A percentile compares a stretch with the other conserved stretches of the same genome.
phyloP scores from a whole-genome alignment of 192 early-diverging fungal genomes.

The Funneliformis geosporum region DNA sequence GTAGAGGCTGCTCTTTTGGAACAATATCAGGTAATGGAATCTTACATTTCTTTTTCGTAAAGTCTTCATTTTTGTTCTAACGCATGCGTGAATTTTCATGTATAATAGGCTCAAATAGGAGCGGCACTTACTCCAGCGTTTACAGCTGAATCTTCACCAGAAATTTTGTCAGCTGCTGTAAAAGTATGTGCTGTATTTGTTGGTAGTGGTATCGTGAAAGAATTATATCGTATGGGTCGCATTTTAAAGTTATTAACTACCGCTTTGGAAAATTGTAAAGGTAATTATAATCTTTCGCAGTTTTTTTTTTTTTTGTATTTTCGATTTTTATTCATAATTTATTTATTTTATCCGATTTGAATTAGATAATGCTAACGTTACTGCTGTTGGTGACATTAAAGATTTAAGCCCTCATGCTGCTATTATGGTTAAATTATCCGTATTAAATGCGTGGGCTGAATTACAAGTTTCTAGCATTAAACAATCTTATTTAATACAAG shows the following conservation, averaged over 20 bases:
- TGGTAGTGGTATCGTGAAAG: constrained; percentile 85
- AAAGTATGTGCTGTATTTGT: constrained; percentile 82
- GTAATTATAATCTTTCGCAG: constrained; percentile 3
- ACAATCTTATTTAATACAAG: constrained; percentile 60
- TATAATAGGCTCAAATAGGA: constrained; percentile 79
- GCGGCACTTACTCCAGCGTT: constrained; percentile 90
- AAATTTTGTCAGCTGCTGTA: constrained; percentile 75
- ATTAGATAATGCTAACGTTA: constrained; percentile 45
- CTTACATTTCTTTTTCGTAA: not conserved
- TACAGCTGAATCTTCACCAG: constrained; percentile 69
- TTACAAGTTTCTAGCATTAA: constrained; percentile 66
- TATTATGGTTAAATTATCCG: constrained; percentile 74
- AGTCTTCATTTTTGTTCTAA: not conserved
- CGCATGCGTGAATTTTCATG: not conserved
- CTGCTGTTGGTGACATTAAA: constrained; percentile 54
- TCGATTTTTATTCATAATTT: not conserved
- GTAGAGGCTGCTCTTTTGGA: constrained; percentile 80
- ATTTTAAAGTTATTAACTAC: constrained; percentile 71
- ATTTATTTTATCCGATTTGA: not conserved
- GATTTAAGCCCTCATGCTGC: constrained; percentile 74
- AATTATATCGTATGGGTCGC: constrained; percentile 68
- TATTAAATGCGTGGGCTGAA: constrained; percentile 80
- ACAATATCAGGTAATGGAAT: constrained; percentile 69
- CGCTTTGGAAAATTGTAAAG: constrained; percentile 71
- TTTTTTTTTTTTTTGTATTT: not conserved